Evolutionary conservation across 2,329 filamentous ascomycete genomes (phyloP), one percentile per base, ranked within the genome.

Genomic region (Phoma sp.): DNA sequence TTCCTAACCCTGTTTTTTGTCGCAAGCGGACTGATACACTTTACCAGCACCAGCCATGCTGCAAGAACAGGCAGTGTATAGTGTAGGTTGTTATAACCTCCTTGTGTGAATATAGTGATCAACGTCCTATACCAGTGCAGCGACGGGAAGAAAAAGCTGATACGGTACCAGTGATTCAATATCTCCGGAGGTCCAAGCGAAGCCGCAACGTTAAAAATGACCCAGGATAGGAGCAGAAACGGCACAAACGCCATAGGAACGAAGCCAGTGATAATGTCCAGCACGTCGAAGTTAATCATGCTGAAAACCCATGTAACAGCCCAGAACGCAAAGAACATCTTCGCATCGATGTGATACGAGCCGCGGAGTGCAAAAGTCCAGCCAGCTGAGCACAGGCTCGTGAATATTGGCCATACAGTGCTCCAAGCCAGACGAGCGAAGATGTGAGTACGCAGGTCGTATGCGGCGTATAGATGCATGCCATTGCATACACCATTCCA

Each of bases 401-500:
- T 55, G 39, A 58, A 39, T 5, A 60, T 6, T 25, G 54, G 54
- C 47, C 42, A 60, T 8, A 54, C 18, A 10, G 37, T 58, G 35
- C 51, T 54, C 41, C 45, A 55, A 27, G 60, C 57, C 2, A 62
- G 37, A 2, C 54, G 57, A 3, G 54, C 57, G 14, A 52, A n/a
- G 10, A 58, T 53, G 18, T 62, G 54, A 18, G 51, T 58, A 8
- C 49, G 45, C 0, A 62, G 30, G 29, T 59, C 48, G 25, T 56
- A 60, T 2, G 54, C 57, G 11, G 57, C 57, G 38, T 59, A 53
- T 5, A 53, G 29, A 35, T 53, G 50, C 44, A 53, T 53, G 27
- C 50, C 44, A 8, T 53, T 53, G 35, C 50, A 76, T 13, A 81
- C 65, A 13, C 75, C 77, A 55, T 81, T 80, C 60, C 79, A 63